phyloP scores from a whole-genome alignment of 129 eudicot species.

The Flaveria bidentis region DNA sequence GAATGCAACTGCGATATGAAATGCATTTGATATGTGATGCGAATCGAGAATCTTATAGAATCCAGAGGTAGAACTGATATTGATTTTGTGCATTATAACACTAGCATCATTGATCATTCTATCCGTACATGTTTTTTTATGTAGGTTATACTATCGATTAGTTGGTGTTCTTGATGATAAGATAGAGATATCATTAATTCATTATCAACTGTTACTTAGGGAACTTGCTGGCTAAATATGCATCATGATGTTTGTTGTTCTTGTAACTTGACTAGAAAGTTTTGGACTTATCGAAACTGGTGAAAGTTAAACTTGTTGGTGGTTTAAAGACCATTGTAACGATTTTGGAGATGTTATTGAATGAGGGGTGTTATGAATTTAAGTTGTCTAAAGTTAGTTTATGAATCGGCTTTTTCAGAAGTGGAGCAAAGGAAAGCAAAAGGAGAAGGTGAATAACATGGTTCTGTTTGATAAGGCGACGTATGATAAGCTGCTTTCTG shows the following conservation, averaged over 20 bases:
- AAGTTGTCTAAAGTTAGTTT: conserved; percentile 42
- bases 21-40: not conserved
- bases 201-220: not conserved
- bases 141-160: not conserved
- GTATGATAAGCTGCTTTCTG: conserved; percentile 85
- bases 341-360: not conserved
- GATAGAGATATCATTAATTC: not conserved
- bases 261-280: not conserved
- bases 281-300: not conserved
- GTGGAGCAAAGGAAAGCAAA: conserved; percentile 99
- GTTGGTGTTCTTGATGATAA: not conserved
- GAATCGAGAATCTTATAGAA: too few species aligned
- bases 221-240: not conserved
- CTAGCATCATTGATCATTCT: not conserved
- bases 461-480: conserved; percentile 88
- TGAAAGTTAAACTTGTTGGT: not conserved
- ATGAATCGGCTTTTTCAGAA: conserved; percentile 85
- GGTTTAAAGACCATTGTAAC: not conserved
- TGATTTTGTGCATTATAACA: not conserved
- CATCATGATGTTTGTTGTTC: not conserved
- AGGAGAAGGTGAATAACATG: conserved; percentile 99
- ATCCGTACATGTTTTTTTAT: not conserved
- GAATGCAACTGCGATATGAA: not conserved
- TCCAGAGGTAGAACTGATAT: not conserved
- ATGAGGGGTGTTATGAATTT: not conserved